These are phyloP conservation scores for Capniomyces stellatus DNA, from an alignment of 371 early-diverging fungal genomes.

Conservation along the genomic window DNA sequence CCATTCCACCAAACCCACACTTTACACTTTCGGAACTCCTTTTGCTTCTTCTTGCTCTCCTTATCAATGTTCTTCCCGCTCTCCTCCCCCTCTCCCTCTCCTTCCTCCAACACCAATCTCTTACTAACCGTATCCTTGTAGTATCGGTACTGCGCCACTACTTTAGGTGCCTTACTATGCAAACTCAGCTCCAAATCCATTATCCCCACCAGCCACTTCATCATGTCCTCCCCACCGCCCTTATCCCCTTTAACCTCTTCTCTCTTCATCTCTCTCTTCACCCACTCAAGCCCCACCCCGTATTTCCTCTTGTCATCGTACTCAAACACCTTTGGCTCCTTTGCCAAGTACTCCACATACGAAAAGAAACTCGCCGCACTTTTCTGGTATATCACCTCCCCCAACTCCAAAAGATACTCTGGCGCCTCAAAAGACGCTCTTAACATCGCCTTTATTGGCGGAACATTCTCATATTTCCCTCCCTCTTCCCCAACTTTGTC, in stretches of 20 bases:
- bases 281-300: slow-evolving; percentile 21
- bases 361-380: slow-evolving; percentile 24
- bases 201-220: slow-evolving; percentile 12
- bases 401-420: neutral
- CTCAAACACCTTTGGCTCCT: slow-evolving; percentile 7
- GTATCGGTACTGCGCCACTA: slow-evolving; percentile 59
- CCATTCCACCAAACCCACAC: slow-evolving; percentile 55
- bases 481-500: too few species aligned
- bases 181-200: slow-evolving; percentile 20
- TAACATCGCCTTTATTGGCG: neutral
- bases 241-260: neutral
- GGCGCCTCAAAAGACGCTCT: neutral
- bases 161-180: slow-evolving; percentile 51
- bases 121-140: slow-evolving; percentile 34
- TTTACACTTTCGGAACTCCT: slow-evolving; percentile 21
- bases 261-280: slow-evolving; percentile 11
- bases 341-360: slow-evolving; percentile 31
- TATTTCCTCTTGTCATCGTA: slow-evolving; percentile 25
- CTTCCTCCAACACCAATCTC: slow-evolving; percentile 26
- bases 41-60: slow-evolving; percentile 9
- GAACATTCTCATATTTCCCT: too few species aligned
- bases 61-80: slow-evolving; percentile 13
- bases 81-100: slow-evolving; percentile 7
- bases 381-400: neutral
- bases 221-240: neutral